Percentiles rank a stretch among this genome's conserved stretches.
Conservation (phyloP, 2,329 filamentous ascomycete genomes). For the Aspergillus sp. region DNA sequence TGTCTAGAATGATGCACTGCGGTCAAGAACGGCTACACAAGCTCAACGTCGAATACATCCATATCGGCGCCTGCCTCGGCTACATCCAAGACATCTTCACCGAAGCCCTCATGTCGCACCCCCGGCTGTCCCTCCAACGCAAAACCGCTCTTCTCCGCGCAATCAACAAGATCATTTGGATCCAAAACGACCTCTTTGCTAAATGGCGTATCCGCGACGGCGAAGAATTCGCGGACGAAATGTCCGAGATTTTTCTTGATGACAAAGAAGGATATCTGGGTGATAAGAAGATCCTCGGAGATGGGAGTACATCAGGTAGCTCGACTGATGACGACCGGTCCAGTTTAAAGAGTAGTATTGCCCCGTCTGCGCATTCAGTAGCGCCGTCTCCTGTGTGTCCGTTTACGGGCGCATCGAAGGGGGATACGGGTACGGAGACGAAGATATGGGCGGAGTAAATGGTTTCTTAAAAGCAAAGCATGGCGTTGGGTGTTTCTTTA, state of each 20-base stretch:
- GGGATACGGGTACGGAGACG: constrained; percentile 2
- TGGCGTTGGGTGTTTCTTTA: too few species aligned
- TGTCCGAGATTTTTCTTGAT: constrained; percentile 35
- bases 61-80: constrained; percentile 64
- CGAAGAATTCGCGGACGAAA: constrained; percentile 49
- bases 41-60: constrained; percentile 72
- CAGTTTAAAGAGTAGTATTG: constrained; percentile 19
- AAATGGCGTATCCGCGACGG: constrained; percentile 70
- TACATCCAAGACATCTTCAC: constrained; percentile 73
- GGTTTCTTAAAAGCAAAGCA: too few species aligned
- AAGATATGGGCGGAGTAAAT: constrained; percentile 10
- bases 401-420: constrained; percentile 10
- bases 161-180: constrained; percentile 76
- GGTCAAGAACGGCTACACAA: constrained; percentile 65
- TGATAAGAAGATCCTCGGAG: constrained; percentile 50
- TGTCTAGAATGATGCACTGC: constrained; percentile 66
- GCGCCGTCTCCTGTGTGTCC: constrained; percentile 21
- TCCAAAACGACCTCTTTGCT: constrained; percentile 81
- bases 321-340: constrained; percentile 25
- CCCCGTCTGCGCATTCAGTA: constrained; percentile 12
- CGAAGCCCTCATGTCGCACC: constrained; percentile 67
- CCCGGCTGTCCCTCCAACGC: constrained; percentile 56
- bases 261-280: constrained; percentile 60
- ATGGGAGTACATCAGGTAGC: constrained; percentile 18
- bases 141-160: constrained; percentile 71